These are phyloP conservation scores for Pseudocercospora musae DNA, from an alignment of 2,329 filamentous ascomycete genomes.

Conservation along the genomic window DNA sequence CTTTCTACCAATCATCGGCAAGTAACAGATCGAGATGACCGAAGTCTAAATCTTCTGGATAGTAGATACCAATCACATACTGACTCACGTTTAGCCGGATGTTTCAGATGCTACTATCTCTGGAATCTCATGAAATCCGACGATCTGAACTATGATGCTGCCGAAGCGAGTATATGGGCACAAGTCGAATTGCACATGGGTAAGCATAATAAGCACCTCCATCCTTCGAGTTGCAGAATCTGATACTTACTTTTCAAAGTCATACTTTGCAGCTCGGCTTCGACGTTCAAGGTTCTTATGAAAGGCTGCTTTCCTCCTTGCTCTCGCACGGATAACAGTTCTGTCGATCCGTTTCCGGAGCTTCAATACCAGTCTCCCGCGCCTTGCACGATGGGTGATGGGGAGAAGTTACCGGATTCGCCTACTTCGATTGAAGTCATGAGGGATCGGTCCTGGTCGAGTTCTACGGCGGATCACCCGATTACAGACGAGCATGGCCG, in stretches of 20 bases:
- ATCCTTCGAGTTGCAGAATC: neutral
- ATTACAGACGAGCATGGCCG: neutral
- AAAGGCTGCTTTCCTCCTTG: conserved; percentile 11
- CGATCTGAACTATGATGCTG: conserved; percentile 13
- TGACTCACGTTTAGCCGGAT: conserved; percentile 10
- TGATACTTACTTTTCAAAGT: neutral
- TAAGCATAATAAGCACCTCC: neutral
- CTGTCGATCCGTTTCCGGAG: neutral
- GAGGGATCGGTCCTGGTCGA: conserved; percentile 1
- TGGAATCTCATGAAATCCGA: conserved; percentile 11
- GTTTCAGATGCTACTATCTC: conserved; percentile 16
- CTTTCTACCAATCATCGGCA: conserved; percentile 14
- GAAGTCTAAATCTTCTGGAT: too few relatives aligned
- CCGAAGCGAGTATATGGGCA: conserved; percentile 7
- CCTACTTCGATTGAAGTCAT: neutral
- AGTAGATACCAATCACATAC: neutral
- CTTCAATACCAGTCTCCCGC: neutral
- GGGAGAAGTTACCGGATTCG: conserved; percentile 1
- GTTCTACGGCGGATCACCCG: neutral
- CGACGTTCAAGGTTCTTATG: conserved; percentile 17
- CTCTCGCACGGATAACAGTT: conserved; percentile 3
- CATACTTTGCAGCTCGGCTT: conserved; percentile 17
- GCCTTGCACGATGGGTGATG: neutral
- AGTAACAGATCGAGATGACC: neutral
- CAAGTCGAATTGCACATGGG: conserved; percentile 17